Base-by-base conservation (phyloP, 768 basidiomycete genomes). In the Amyloporia xantha region DNA sequence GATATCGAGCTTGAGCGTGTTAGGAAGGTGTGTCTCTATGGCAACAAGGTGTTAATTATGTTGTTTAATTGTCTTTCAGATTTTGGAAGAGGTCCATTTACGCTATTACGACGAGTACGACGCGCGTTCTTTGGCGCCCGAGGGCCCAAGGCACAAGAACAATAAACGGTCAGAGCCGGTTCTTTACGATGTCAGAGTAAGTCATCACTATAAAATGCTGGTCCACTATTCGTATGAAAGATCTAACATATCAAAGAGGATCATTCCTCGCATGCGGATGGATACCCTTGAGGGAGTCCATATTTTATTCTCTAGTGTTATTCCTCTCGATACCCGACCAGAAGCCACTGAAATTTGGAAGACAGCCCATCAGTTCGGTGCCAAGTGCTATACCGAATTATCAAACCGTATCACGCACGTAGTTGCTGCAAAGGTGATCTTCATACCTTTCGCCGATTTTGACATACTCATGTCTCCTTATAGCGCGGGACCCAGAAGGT, bases 401-500 rank as follows among this genome's bases (percentile, higher is more conserved):
- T 74, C 73, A 4, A 65, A 63, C 23, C 68, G 75, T 2, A 77
- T 88, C 19, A 98, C 95, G 0, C 96, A 99, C 58, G 84, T 97
- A 33, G 91, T 99, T 19, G 87, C 92, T 19, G 88, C 85, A 7
- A 91, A 92, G 76, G 89, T 90, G 37, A 43, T 62, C 48, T 7
- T 25, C 30, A 23, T n/a, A 30, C 52, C 50, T 20, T 19, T 35
- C 41, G 47, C 47, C 33, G 51, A 51, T 48, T 33, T 42, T 36
- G 23, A 35, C 26, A 13, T 40, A 36, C 23, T 27, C 23, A 47
- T 26, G 27, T 36, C 19, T 48, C 15, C 52, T 41, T 19, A 17
- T 59, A 94, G 90, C 81, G 81, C 52, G 89, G 90, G 27, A 97
- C 95, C 0, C 84, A 86, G 55, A 99, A 99, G 68, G 92, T 95